Evolutionary conservation across 2,329 filamentous ascomycete species (phyloP), one percentile per base, ranked within the genome.

Genomic region (Botrytis squamosa): DNA sequence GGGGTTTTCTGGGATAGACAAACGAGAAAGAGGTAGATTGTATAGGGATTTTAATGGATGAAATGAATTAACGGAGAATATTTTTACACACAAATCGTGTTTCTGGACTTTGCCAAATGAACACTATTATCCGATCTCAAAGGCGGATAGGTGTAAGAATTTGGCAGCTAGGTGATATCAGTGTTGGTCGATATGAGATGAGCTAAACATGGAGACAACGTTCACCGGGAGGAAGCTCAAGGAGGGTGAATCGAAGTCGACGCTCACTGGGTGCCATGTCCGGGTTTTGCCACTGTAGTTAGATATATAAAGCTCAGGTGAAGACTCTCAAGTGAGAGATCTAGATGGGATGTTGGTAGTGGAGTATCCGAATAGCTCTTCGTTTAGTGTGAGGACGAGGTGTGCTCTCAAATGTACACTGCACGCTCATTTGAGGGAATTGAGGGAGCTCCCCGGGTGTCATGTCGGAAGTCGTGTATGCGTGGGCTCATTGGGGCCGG

Each of bases 11-110:
- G 44, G 46, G 25, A 67, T 67, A 67, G 25, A 55, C 8, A 40
- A 40, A 18, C 52, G 14, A n/a, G 55, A 20, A 67, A 71, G 75
- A 75, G 33, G 18, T 64, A 20, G 62, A 33, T 38, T 52, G 65
- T 40, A 67, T 55, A 67, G 52, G 38, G 65, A 40, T 55, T 29
- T 46, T 67, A 67, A 67, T 67, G 65, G 46, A 67, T 40, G 36
- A 29, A 25, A 67, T 55, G 65, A 67, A 67, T 67, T 70, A 62
- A 63, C 44, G 68, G 55, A 63, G 22, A 40, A 38, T n/a, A n/a
- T n/a, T 63, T 9, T 42, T 63, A n/a, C 38, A 42, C 25, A 40
- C n/a, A n/a, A 8, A 18, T 57, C 16, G n/a, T 57, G n/a, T 18
- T 9, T 18, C 25, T 40, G 12, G 60, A n/a, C 2, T n/a, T 42